Conservation (phyloP, 2,329 filamentous ascomycete species). For the Aspergillus brunneoviolaceus region DNA sequence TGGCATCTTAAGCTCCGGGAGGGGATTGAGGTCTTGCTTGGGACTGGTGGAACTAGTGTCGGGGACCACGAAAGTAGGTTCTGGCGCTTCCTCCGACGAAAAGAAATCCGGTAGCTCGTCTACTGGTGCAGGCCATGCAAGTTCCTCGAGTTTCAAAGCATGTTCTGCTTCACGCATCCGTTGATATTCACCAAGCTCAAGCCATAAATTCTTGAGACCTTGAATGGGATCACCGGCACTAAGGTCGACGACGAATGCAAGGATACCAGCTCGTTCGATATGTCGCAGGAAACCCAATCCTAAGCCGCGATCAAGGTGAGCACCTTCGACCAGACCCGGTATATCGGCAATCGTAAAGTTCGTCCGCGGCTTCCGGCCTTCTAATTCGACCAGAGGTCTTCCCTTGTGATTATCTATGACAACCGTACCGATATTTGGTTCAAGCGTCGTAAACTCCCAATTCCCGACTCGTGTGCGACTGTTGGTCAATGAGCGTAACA, state of each 20-base stretch:
- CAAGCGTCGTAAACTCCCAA: slow-evolving; percentile 96
- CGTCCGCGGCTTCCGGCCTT: slow-evolving; percentile 60
- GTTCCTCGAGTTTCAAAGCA: slow-evolving; percentile 61
- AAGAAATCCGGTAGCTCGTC: slow-evolving; percentile 26
- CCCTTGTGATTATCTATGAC: slow-evolving; percentile 85
- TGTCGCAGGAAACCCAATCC: slow-evolving; percentile 91
- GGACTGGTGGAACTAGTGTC: slow-evolving; percentile 3
- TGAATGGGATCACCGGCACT: slow-evolving; percentile 73
- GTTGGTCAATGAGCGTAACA: slow-evolving; percentile 82
- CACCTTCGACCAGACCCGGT: slow-evolving; percentile 86
- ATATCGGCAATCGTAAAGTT: slow-evolving; percentile 95
- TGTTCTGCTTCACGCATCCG: slow-evolving; percentile 72
- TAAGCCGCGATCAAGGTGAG: slow-evolving; percentile 86
- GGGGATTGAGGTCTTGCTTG: slow-evolving; percentile 18
- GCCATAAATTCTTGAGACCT: slow-evolving; percentile 81
- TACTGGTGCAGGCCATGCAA: slow-evolving; percentile 49
- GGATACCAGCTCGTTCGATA: slow-evolving; percentile 86
- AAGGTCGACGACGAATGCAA: slow-evolving; percentile 92
- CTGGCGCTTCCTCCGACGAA: slow-evolving; percentile 5
- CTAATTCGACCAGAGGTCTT: slow-evolving; percentile 58
- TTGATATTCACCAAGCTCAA: slow-evolving; percentile 85
- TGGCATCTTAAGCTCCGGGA: slow-evolving; percentile 55
- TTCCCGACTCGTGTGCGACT: slow-evolving; percentile 85
- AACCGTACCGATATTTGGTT: slow-evolving; percentile 94
- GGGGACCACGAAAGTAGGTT: neutral